Conservation (phyloP, 345 rosid genomes). For the Stellera chamaejasme region DNA sequence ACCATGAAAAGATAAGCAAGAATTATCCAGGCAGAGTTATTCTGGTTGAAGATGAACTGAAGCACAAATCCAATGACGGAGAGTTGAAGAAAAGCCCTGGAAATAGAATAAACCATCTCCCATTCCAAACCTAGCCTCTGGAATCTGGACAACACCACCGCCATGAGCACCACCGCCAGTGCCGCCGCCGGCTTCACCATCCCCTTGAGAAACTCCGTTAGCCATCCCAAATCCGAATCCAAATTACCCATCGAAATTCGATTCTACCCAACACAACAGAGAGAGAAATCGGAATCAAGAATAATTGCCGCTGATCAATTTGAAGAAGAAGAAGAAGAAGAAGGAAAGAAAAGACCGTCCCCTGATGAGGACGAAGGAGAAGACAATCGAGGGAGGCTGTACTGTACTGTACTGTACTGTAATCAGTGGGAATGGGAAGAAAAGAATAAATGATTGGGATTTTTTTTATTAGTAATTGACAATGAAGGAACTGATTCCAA, state of each 20-base stretch:
- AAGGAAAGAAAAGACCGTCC: conserved; percentile 22
- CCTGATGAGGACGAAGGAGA: conserved; percentile 6
- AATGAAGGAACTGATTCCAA: too few species aligned
- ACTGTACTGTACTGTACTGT: too few species aligned
- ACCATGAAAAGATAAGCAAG: conserved; percentile 93
- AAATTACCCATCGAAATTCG: background rate
- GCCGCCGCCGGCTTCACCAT: conserved; percentile 86
- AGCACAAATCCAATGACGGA: conserved; percentile 85
- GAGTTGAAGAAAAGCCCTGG: conserved; percentile 73
- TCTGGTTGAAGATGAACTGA: conserved; percentile 65
- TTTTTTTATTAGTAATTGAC: too few species aligned
- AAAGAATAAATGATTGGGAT: too few species aligned
- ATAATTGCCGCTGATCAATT: background rate
- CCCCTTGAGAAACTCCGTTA: conserved; percentile 44
- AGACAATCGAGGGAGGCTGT: conserved; percentile 13
- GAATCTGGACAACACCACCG: conserved; percentile 43
- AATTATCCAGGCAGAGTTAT: conserved; percentile 56
- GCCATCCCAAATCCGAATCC: conserved; percentile 41
- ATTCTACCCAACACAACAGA: background rate
- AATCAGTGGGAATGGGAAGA: too few species aligned
- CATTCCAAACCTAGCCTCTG: conserved; percentile 66
- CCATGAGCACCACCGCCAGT: conserved; percentile 63
- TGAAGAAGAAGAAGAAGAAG: background rate
- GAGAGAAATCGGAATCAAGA: too few species aligned
- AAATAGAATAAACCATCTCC: conserved; percentile 74